phyloP scores from a whole-genome alignment of 2,329 filamentous ascomycete genomes.

The Fusarium proliferatum region DNA sequence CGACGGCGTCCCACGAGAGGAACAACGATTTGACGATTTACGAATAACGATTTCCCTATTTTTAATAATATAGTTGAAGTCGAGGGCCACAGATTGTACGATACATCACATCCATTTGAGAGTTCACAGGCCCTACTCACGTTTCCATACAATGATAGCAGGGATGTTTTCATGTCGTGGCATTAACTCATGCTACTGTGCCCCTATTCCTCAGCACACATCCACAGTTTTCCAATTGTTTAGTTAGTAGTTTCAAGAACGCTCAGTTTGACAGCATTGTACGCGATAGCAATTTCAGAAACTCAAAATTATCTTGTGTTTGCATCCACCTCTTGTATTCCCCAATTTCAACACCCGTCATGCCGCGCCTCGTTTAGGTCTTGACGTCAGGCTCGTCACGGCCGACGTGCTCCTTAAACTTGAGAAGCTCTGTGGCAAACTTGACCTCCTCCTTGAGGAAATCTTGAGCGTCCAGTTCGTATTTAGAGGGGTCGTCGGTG shows the following conservation, averaged over 20 bases:
- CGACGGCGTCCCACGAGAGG: slow-evolving; percentile 32
- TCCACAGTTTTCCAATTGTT: slow-evolving; percentile 19
- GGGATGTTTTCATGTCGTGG: slow-evolving; percentile 30
- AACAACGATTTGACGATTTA: slow-evolving; percentile 39
- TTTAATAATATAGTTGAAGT: slow-evolving; percentile 20
- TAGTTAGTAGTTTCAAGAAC: slow-evolving; percentile 41
- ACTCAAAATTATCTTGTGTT: slow-evolving; percentile 35
- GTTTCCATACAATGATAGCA: slow-evolving; percentile 16
- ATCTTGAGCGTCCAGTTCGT: slow-evolving; percentile 86
- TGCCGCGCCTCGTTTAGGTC: slow-evolving; percentile 68
- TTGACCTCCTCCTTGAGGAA: slow-evolving; percentile 92
- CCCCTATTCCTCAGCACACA: slow-evolving; percentile 3
- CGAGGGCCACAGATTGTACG: slow-evolving; percentile 41
- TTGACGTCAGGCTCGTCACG: slow-evolving; percentile 95
- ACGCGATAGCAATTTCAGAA: slow-evolving; percentile 42
- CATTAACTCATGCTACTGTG: slow-evolving; percentile 23
- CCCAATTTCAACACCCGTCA: background rate
- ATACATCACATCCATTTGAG: slow-evolving; percentile 27
- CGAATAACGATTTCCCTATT: slow-evolving; percentile 41
- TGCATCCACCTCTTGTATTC: slow-evolving; percentile 34
- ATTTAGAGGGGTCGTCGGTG: slow-evolving; percentile 81
- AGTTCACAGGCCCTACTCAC: slow-evolving; percentile 18
- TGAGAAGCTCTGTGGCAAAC: slow-evolving; percentile 84
- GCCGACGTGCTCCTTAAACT: slow-evolving; percentile 93
- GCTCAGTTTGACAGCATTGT: slow-evolving; percentile 43